phyloP scores from a whole-genome alignment of 192 early-diverging fungal species.

The Linnemannia zychae region DNA sequence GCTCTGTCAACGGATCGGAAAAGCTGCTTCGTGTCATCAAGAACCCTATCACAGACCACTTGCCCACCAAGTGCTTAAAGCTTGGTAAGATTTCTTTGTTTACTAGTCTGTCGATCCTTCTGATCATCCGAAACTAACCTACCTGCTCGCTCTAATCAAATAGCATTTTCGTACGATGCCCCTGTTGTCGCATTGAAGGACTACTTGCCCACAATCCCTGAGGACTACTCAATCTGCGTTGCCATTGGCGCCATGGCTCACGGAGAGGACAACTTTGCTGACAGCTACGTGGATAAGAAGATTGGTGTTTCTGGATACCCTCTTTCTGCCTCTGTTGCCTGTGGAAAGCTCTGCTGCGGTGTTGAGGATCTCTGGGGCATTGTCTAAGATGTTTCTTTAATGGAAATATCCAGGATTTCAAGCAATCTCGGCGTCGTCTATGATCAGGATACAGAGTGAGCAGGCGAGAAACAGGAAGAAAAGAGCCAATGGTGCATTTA shows the following conservation, averaged over 20 bases:
- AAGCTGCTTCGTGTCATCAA: constrained; percentile 97
- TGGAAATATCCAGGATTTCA: background rate
- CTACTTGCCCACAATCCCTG: constrained; percentile 86
- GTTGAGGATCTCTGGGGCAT: constrained; percentile 95
- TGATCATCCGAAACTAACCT: background rate
- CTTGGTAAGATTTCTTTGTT: constrained; percentile 70
- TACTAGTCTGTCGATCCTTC: background rate
- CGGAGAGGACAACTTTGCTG: constrained; percentile 95
- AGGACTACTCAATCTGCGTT: constrained; percentile 87
- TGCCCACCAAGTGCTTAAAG: constrained; percentile 90
- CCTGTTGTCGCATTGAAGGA: constrained; percentile 84
- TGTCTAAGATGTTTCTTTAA: constrained; percentile 28
- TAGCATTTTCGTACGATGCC: constrained; percentile 90
- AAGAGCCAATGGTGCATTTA: background rate
- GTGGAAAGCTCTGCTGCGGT: constrained; percentile 91
- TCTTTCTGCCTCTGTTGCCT: constrained; percentile 96
- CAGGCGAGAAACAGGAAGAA: background rate
- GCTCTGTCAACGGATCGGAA: constrained; percentile 90
- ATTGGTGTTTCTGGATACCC: constrained; percentile 98
- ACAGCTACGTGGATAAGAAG: constrained; percentile 96
- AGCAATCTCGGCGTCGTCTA: background rate
- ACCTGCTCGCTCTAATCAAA: background rate
- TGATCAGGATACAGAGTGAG: background rate
- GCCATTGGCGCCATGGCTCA: constrained; percentile 98
- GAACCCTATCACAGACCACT: constrained; percentile 97